Evolutionary conservation across 1,284 basidiomycete species (phyloP), one percentile per base, ranked within the genome.

Genomic region (Pisolithus thermaeus): DNA sequence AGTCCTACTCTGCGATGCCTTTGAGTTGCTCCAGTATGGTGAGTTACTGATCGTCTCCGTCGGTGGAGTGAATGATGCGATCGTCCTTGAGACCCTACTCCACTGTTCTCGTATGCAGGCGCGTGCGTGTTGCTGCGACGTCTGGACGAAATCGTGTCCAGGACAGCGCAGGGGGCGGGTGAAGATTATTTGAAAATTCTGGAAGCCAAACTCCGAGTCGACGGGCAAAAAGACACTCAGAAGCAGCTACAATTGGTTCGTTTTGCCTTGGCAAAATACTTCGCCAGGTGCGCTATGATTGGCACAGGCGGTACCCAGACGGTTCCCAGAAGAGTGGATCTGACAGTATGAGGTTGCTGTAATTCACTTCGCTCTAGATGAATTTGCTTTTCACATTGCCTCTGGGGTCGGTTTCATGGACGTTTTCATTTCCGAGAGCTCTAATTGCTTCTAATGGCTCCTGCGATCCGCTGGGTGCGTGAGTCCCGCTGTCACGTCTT

Each of bases 181-280:
- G 76, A 78, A 44, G 85, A 89, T 56, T 89, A 89, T 61, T 72
- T 90, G 30, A 63, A 72, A 40, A 67, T 83, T 18, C 68, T 90
- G 41, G 70, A 70, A 47, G 71, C 74, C 41, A 77, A 74, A 27
- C 72, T 78, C 47, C 71, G 72, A 43, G 71, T 68, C 20, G 72
- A 73, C 7, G 74, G 78, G 32, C 75, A 78, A 51, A 79, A 76
- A 52, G 79, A 82, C 54, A 79, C 78, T 0, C 63, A 86, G 40
- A 76, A 81, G 55, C 76, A 74, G 30, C 66, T 90, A 45, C 82
- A 82, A 58, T 68, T 74, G 22, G 82, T 87, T 32, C 78, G 87
- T 44, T 70, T 90, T 11, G 78, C 78, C 14, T 69, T 90, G 41
- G 85, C 86, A 7, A 79, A 77, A 56, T 89, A 88, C 64, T 83